Conservation (phyloP, 2,329 filamentous ascomycete genomes). For the Verticillium nubilum region DNA sequence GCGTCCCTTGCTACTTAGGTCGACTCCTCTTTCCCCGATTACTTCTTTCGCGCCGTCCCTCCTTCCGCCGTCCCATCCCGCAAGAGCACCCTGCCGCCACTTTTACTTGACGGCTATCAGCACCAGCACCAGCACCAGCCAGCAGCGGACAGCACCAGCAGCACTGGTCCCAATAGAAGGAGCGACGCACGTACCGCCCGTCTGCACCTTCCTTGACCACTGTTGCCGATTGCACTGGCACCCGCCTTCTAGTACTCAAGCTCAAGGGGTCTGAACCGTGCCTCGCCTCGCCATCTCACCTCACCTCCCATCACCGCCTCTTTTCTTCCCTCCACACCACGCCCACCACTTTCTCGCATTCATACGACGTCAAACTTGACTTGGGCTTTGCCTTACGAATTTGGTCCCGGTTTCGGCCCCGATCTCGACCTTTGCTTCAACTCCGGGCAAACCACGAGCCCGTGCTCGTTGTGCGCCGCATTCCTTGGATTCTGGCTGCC, state of each 20-base stretch:
- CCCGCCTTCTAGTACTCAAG: neutral
- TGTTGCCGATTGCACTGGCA: neutral
- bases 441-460: neutral
- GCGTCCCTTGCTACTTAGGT: neutral
- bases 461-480: neutral
- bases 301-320: neutral
- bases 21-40: slow-evolving; percentile 2
- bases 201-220: neutral
- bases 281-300: neutral
- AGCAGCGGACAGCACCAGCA: neutral
- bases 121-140: neutral
- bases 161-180: neutral
- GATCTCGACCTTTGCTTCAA: neutral
- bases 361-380: neutral
- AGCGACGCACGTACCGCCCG: neutral
- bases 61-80: slow-evolving; percentile 2
- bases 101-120: neutral
- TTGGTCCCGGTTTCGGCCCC: neutral
- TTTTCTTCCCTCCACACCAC: neutral
- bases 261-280: neutral
- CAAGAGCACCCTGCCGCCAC: neutral
- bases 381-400: neutral
- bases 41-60: slow-evolving; percentile 6
- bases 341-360: neutral
- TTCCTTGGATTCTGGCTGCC: neutral